A percentile compares a stretch with the other conserved stretches of the same genome.
These are phyloP conservation scores for Lachnellula hyalina DNA, from an alignment of 2,329 filamentous ascomycete species.

Conservation along the genomic window DNA sequence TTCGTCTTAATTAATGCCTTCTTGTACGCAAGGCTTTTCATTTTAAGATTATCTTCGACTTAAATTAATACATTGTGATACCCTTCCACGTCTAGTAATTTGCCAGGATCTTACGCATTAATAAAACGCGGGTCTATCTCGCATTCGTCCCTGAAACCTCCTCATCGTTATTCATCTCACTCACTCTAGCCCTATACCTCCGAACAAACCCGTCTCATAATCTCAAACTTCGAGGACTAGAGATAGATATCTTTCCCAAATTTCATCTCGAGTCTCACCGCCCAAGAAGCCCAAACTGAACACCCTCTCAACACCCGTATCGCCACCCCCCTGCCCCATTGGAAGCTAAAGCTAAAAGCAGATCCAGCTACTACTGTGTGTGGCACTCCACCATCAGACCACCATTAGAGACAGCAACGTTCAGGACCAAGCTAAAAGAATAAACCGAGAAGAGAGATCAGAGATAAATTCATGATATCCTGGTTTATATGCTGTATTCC, in stretches of 20 bases:
- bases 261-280: background rate
- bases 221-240: fast-evolving
- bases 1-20: background rate
- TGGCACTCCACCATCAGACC: no score
- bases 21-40: background rate
- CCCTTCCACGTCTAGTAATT: background rate
- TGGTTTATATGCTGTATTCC: no score
- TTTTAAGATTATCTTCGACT: background rate
- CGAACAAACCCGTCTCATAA: background rate
- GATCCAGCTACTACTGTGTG: no score
- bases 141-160: background rate
- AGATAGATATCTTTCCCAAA: background rate
- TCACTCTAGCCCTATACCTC: background rate
- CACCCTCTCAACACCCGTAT: no score
- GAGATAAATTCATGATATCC: no score
- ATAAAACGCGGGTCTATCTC: background rate
- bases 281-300: background rate
- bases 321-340: no score
- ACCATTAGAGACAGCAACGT: no score
- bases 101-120: background rate
- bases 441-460: no score
- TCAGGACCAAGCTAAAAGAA: no score
- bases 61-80: background rate
- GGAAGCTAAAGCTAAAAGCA: no score
- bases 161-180: background rate